These are phyloP conservation scores for Hydnomerulius pinastri DNA, from an alignment of 768 basidiomycete species.

Conservation along the genomic window DNA sequence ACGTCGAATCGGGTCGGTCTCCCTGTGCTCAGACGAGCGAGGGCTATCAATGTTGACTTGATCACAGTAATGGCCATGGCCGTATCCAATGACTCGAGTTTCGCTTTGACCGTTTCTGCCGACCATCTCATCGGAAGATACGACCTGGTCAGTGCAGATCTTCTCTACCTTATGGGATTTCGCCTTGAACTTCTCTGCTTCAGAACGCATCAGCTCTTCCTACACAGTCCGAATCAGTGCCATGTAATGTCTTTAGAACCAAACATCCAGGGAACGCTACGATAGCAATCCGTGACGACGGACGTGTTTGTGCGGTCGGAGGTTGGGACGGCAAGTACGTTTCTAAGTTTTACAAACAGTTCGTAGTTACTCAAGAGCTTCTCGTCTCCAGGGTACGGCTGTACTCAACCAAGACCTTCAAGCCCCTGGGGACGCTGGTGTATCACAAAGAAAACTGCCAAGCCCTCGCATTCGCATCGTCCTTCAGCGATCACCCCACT, in stretches of 20 bases:
- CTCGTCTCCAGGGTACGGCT: constrained; percentile 64
- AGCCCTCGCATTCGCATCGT: constrained; percentile 66
- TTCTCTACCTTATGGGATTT: not conserved
- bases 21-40: not conserved
- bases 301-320: constrained; percentile 80
- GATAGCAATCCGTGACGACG: constrained; percentile 75
- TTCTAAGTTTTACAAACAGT: not conserved
- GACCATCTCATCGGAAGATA: constrained; percentile 78
- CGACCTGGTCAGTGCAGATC: constrained; percentile 44
- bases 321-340: constrained; percentile 94
- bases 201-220: constrained; percentile 7
- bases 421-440: constrained; percentile 77
- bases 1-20: constrained; percentile 70
- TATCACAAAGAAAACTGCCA: constrained; percentile 85
- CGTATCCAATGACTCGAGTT: constrained; percentile 55
- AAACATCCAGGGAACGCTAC: constrained; percentile 81
- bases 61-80: constrained; percentile 82
- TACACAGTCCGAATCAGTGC: constrained; percentile 18
- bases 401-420: constrained; percentile 79
- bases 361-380: not conserved
- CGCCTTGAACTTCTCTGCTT: not conserved
- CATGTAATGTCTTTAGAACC: constrained; percentile 48
- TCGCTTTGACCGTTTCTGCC: constrained; percentile 82
- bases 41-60: not conserved
- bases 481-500: constrained; percentile 5